phyloP scores from a whole-genome alignment of 2,329 filamentous ascomycete species.

The Dendrostoma leiphaemia region DNA sequence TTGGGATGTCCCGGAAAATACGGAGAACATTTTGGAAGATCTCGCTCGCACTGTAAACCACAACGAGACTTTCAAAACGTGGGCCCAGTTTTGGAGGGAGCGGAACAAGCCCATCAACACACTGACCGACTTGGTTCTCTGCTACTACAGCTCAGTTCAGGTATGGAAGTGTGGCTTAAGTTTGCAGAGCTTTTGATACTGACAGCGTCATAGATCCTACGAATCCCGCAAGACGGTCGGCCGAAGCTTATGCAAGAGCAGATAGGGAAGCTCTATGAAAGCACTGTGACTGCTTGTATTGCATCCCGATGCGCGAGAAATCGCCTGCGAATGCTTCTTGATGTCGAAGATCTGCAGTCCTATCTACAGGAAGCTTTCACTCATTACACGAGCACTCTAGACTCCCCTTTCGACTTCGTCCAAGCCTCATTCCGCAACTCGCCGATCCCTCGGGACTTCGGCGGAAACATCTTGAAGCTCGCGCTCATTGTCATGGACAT shows the following conservation, averaged over 20 bases:
- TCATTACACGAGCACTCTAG: conserved; percentile 43
- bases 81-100: conserved; percentile 31
- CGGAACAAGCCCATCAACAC: conserved; percentile 35
- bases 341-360: conserved; percentile 42
- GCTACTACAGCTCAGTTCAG: conserved; percentile 44
- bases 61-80: conserved; percentile 28
- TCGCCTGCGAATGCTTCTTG: conserved; percentile 42
- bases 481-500: conserved; percentile 25
- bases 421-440: conserved; percentile 41
- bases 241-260: conserved; percentile 44
- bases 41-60: conserved; percentile 26
- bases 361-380: conserved; percentile 49
- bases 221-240: conserved; percentile 40
- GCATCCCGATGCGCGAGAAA: conserved; percentile 34
- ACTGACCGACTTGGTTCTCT: conserved; percentile 38
- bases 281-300: conserved; percentile 34
- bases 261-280: conserved; percentile 38
- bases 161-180: conserved; percentile 11
- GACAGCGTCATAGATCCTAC: conserved; percentile 27
- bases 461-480: conserved; percentile 47
- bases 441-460: conserved; percentile 46
- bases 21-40: conserved; percentile 29
- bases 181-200: not conserved
- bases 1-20: conserved; percentile 40
- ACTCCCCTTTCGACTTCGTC: conserved; percentile 50